Evolutionary conservation across 2,329 filamentous ascomycete genomes (phyloP).

Genomic region (Aspergillus pseudoviridinutans): DNA sequence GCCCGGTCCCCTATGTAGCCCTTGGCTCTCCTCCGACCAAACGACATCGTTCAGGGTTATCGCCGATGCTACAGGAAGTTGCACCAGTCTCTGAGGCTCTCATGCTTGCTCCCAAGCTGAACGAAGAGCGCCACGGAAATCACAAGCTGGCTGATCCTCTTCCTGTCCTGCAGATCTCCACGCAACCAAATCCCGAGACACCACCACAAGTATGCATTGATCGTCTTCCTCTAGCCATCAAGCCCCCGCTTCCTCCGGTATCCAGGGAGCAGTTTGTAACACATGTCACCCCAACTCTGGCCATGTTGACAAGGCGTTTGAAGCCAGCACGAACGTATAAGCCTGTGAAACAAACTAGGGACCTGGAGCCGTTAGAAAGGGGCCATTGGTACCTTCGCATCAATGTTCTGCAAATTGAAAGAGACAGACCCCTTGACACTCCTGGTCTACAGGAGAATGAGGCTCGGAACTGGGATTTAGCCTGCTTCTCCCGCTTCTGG

Average conservation of each 20-base stretch:
- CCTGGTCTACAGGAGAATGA: background rate
- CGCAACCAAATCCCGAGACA: background rate
- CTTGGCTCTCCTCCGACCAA: constrained; percentile 6
- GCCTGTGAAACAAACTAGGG: constrained; percentile 48
- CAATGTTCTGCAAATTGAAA: constrained; percentile 44
- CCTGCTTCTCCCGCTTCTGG: constrained; percentile 41
- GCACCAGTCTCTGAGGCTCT: background rate
- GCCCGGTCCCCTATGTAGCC: background rate
- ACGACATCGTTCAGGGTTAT: constrained; percentile 9
- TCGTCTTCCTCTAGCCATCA: constrained; percentile 42
- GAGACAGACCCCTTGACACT: background rate
- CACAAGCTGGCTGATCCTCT: background rate
- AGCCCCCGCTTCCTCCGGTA: constrained; percentile 52
- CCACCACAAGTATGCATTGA: constrained; percentile 6
- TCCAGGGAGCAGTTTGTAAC: constrained; percentile 45
- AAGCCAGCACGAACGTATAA: constrained; percentile 52
- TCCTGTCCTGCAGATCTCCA: background rate
- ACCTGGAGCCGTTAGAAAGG: constrained; percentile 60
- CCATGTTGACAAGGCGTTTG: constrained; percentile 51
- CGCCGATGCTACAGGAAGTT: background rate
- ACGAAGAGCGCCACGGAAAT: background rate
- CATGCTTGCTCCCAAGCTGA: background rate
- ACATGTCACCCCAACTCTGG: constrained; percentile 55
- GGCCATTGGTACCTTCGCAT: constrained; percentile 71
- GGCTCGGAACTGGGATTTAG: constrained; percentile 26